A percentile compares a stretch with the other conserved stretches of the same genome.
Evolutionary conservation across 257 asterid genomes (phyloP).

Genomic region (Phtheirospermum japonicum): DNA sequence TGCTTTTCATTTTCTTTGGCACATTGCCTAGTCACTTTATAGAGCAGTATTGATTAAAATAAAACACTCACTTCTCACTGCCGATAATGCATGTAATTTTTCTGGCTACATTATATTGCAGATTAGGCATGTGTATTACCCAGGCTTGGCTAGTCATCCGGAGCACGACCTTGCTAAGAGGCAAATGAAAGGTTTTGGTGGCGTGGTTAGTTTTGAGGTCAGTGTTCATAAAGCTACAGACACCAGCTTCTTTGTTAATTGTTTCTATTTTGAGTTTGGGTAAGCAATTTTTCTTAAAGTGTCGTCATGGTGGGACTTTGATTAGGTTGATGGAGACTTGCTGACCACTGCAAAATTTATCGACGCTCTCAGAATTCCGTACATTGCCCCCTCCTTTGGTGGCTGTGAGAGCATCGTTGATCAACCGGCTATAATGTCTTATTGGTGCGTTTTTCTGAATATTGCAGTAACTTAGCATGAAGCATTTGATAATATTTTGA

Average conservation of each 20-base stretch:
- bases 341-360: conserved; percentile 65
- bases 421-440: conserved; percentile 94
- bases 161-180: conserved; percentile 70
- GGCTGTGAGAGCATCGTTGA: conserved; percentile 93
- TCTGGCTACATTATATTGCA: conserved; percentile 28
- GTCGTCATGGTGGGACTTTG: conserved; percentile 5
- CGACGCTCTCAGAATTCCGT: conserved; percentile 72
- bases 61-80: not conserved
- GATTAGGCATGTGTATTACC: conserved; percentile 74
- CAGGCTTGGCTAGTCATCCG: conserved; percentile 84
- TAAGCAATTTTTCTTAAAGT: conserved; percentile 18
- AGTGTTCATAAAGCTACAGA: conserved; percentile 24
- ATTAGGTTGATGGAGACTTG: conserved; percentile 82
- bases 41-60: not conserved
- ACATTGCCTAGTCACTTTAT: conserved; percentile 7
- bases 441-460: conserved; percentile 50
- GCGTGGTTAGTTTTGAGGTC: conserved; percentile 93
- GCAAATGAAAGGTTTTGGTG: conserved; percentile 92
- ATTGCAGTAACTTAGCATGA: not conserved
- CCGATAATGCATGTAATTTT: not conserved
- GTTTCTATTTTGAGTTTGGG: not conserved
- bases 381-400: conserved; percentile 93
- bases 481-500: not conserved
- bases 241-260: not conserved
- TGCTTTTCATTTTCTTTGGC: not conserved